Evolutionary conservation across 1,139 yeast species (phyloP).

Genomic region (Saccharomyces hybrid): DNA sequence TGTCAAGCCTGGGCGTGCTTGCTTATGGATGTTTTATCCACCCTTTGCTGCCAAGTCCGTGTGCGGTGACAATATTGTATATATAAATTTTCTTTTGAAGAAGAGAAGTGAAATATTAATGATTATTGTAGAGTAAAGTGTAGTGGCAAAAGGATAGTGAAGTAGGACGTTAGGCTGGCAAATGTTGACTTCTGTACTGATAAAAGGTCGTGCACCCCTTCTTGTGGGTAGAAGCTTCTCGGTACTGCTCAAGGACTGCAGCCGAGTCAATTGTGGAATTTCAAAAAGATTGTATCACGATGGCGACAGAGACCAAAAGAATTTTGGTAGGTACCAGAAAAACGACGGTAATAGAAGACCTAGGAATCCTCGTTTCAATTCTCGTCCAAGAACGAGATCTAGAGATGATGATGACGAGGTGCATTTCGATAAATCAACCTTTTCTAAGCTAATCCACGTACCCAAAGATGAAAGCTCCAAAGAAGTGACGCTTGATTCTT

Average conservation of each 20-base stretch:
- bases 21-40: background rate
- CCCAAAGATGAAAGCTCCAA: constrained; percentile 14
- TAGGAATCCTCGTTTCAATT: background rate
- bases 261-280: background rate
- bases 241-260: background rate
- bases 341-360: background rate
- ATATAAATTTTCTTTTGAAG: background rate
- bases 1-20: background rate
- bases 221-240: background rate
- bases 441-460: constrained; percentile 17
- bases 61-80: background rate
- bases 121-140: background rate
- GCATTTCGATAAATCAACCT: constrained; percentile 6
- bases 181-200: background rate
- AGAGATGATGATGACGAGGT: constrained; percentile 9
- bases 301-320: background rate
- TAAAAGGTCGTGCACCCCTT: background rate
- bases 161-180: background rate
- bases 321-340: background rate
- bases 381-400: constrained; percentile 3
- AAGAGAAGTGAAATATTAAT: background rate
- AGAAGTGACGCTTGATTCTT: constrained; percentile 21
- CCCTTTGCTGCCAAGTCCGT: background rate
- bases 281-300: background rate
- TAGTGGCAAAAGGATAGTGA: background rate